phyloP scores from a whole-genome alignment of 2,329 filamentous ascomycete genomes.

The Scopulariopsis brevicaulis region DNA sequence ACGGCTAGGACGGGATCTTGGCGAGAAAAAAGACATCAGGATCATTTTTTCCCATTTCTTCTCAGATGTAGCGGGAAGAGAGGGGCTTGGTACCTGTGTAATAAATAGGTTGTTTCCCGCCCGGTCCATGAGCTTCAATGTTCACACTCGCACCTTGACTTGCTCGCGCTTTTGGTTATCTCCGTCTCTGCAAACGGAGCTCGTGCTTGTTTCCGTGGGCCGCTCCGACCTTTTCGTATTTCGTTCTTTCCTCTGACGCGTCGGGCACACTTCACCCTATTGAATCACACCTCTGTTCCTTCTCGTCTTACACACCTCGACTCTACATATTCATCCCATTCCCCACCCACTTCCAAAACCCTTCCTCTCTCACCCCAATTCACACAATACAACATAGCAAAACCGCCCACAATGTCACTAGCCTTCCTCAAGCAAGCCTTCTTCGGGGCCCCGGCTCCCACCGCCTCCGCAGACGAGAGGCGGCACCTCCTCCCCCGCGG shows the following conservation, averaged over 20 bases:
- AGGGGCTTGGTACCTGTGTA: neutral
- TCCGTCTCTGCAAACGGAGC: no score
- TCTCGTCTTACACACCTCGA: neutral
- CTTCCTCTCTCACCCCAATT: neutral
- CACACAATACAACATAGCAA: neutral
- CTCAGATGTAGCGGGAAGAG: neutral
- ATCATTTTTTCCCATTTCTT: neutral
- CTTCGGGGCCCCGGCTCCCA: neutral
- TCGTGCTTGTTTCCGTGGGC: no score
- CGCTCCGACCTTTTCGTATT: no score
- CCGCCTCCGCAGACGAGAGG: slow-evolving; percentile 2
- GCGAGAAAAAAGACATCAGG: neutral
- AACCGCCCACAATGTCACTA: slow-evolving; percentile 7
- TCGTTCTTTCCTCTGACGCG: neutral
- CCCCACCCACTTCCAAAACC: neutral
- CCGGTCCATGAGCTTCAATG: neutral
- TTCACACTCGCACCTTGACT: neutral
- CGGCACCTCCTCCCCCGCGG: slow-evolving; percentile 1
- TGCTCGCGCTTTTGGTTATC: no score
- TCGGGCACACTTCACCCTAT: neutral
- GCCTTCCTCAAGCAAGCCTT: slow-evolving; percentile 9
- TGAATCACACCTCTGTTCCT: no score
- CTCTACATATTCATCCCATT: neutral
- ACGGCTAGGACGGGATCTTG: neutral
- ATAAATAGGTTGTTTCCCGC: neutral